phyloP scores from a whole-genome alignment of 2,329 filamentous ascomycete genomes.

The Aspergillus novofumigatus region DNA sequence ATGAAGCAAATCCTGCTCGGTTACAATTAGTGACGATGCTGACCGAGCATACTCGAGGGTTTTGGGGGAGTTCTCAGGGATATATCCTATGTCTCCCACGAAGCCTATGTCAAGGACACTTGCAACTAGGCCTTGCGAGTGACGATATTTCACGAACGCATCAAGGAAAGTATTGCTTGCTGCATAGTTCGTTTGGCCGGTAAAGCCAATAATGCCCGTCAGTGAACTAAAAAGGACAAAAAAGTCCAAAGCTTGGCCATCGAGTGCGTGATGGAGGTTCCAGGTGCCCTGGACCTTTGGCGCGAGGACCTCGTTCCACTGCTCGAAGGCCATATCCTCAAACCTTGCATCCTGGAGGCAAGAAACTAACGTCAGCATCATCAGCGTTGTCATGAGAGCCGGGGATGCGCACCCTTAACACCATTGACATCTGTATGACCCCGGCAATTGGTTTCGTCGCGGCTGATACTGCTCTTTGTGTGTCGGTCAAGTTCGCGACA shows the following conservation, averaged over 20 bases:
- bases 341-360: no score
- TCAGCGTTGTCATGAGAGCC: no score
- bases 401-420: conserved; percentile 1
- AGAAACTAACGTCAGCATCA: no score
- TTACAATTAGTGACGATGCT: no score
- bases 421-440: conserved; percentile 20
- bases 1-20: no score
- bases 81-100: background rate
- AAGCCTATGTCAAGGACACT: background rate
- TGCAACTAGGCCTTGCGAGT: background rate
- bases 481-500: conserved; percentile 5
- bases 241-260: background rate
- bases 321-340: background rate
- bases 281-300: background rate
- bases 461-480: conserved; percentile 3
- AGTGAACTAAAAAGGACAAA: background rate
- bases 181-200: background rate
- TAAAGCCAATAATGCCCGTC: background rate
- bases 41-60: no score
- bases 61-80: no score
- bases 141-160: background rate
- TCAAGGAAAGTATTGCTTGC: background rate
- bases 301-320: background rate
- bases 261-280: background rate
- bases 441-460: conserved; percentile 7